These are phyloP conservation scores for Paramyrothecium sp. DNA, from an alignment of 2,329 filamentous ascomycete genomes.

Conservation along the genomic window DNA sequence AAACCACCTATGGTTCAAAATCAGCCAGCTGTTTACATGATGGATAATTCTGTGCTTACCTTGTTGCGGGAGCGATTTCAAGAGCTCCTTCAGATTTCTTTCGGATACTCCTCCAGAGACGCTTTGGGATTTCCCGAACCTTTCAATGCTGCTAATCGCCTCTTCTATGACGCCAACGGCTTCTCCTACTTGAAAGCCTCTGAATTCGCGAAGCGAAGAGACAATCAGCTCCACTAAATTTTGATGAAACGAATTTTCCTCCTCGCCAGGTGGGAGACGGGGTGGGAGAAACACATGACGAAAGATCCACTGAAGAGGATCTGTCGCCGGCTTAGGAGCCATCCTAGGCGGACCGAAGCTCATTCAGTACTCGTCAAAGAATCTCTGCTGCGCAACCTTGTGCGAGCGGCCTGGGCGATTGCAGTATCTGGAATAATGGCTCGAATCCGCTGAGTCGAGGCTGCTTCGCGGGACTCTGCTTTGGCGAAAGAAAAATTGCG, in stretches of 20 bases:
- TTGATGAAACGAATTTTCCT: constrained; percentile 1
- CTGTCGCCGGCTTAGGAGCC: too few species aligned
- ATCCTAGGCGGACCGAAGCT: too few species aligned
- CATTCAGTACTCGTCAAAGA: too few species aligned
- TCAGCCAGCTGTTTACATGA: neutral
- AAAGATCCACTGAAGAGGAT: constrained; percentile 1
- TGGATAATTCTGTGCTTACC: neutral
- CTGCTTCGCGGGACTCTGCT: too few species aligned
- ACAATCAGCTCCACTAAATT: neutral
- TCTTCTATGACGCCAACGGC: neutral
- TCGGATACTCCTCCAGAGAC: neutral
- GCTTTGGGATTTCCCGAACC: neutral
- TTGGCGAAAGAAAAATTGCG: too few species aligned
- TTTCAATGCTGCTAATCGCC: neutral
- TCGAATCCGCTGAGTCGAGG: too few species aligned
- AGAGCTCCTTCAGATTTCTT: neutral
- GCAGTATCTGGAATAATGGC: too few species aligned
- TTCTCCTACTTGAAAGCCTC: neutral
- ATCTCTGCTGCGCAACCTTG: too few species aligned
- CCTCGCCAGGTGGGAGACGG: constrained; percentile 15
- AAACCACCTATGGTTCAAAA: constrained; percentile 45
- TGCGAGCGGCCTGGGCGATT: too few species aligned
- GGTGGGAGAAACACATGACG: constrained; percentile 30
- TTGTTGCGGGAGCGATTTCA: too few species aligned
- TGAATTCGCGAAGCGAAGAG: neutral